Evolutionary conservation across 305 asterid genomes (phyloP), one percentile per base, ranked within the genome.

Genomic region (Solanum hybrid): DNA sequence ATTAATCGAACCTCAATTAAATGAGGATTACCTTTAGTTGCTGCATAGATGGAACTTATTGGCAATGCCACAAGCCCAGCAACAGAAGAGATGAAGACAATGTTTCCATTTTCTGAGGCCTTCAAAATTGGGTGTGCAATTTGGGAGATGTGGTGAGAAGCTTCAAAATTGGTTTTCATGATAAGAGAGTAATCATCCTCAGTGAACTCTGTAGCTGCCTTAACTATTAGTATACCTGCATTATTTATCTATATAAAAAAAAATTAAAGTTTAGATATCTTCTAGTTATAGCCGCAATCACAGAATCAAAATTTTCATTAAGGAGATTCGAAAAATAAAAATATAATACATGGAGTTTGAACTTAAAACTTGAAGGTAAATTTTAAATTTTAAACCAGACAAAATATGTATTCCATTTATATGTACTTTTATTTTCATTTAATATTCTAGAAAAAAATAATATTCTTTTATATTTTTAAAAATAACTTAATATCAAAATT

Each of bases 11-110:
- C n/a, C n/a, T 16, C 64, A 18, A 51, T 40, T 40, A 0, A 51
- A 2, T 57, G 11, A 61, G 0, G 11, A 73, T 73, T 39, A 82
- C 88, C 88, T 57, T 57, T 85, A 34, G 88, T 46, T 85, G 20
- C 75, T 46, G 40, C 4, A 67, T 85, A 85, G 3, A 92, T 14
- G 24, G 94, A 77, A 5, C 3, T 29, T 5, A 4, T 18, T 29
- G 92, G 90, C 0, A 90, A 76, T 26, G 92, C 92, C 77, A 88
- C 39, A 57, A 89, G 34, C 22, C 94, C 95, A 14, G 88, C 91
- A 8, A 94, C 92, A 5, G 95, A 94, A 71, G 94, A 91, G 83
- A 92, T 91, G 74, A 94, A 91, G 6, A 94, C 91, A 35, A 94
- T 91, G 87, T 79, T 92, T 37, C 94, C 95, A 61, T 31, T 78